Conservation (phyloP, 2,329 filamentous ascomycete species). For the Beauveria brongniartii region DNA sequence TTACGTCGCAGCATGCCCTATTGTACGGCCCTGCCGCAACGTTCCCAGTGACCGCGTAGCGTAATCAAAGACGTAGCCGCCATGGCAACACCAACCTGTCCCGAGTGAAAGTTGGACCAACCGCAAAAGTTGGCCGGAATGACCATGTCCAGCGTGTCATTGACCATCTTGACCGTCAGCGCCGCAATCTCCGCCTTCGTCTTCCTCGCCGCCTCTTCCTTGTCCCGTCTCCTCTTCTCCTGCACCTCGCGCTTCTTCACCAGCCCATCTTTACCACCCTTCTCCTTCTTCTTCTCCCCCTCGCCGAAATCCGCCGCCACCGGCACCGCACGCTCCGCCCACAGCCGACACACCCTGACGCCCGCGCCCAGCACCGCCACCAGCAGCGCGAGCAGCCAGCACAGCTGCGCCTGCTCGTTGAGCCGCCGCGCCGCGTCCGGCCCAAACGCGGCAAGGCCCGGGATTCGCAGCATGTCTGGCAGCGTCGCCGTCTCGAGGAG, state of each 20-base stretch:
- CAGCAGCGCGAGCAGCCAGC: slow-evolving; percentile 59
- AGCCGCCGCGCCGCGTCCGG: slow-evolving; percentile 37
- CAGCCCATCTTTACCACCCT: slow-evolving; percentile 7
- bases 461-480: slow-evolving; percentile 39
- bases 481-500: slow-evolving; percentile 58
- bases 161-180: slow-evolving; percentile 40
- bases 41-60: slow-evolving; percentile 53
- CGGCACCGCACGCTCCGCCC: slow-evolving; percentile 29
- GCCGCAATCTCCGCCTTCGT: slow-evolving; percentile 22
- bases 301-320: slow-evolving; percentile 17
- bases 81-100: slow-evolving; percentile 50
- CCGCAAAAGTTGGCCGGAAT: slow-evolving; percentile 53
- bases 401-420: slow-evolving; percentile 54
- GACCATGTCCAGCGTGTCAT: slow-evolving; percentile 53
- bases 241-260: slow-evolving; percentile 18
- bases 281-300: slow-evolving; percentile 13
- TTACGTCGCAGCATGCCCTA: background rate
- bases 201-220: slow-evolving; percentile 24
- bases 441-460: slow-evolving; percentile 44
- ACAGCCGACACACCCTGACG: slow-evolving; percentile 32
- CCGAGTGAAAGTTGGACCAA: slow-evolving; percentile 46
- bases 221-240: slow-evolving; percentile 27
- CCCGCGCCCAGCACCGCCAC: slow-evolving; percentile 39
- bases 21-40: slow-evolving; percentile 21
- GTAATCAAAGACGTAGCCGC: slow-evolving; percentile 55